Conservation (phyloP, 2,329 filamentous ascomycete genomes). For the Cordyceps fumosorosea region DNA sequence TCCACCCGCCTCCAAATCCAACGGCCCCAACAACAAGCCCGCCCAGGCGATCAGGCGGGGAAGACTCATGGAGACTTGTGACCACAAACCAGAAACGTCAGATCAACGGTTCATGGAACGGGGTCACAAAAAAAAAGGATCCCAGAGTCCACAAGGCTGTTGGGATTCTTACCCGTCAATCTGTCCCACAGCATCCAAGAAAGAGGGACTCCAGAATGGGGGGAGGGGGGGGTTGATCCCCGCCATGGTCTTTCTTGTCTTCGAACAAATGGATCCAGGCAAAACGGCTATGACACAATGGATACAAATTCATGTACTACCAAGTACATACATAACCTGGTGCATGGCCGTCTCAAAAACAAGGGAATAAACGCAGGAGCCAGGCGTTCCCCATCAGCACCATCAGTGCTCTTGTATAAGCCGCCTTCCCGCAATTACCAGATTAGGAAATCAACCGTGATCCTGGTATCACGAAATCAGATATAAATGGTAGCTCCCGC, state of each 20-base stretch:
- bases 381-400: no score
- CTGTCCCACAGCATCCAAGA: constrained; percentile 3
- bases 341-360: no score
- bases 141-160: constrained; percentile 8
- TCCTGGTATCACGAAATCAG: neutral
- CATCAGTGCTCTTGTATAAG: neutral
- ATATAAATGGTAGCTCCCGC: neutral
- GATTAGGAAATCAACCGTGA: neutral
- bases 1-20: neutral
- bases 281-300: neutral
- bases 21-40: neutral
- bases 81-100: neutral
- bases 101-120: neutral
- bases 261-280: constrained; percentile 5
- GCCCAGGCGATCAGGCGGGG: neutral
- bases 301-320: no score
- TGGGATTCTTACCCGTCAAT: neutral
- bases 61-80: neutral
- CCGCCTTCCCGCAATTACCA: neutral
- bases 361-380: no score
- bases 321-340: neutral
- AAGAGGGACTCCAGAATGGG: neutral
- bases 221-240: neutral
- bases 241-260: constrained; percentile 1
- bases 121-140: constrained; percentile 5